Percentiles rank a stretch among this genome's conserved stretches.
These are phyloP conservation scores for Teunomyces funiuensis DNA, from an alignment of 805 yeast genomes.

Conservation along the genomic window DNA sequence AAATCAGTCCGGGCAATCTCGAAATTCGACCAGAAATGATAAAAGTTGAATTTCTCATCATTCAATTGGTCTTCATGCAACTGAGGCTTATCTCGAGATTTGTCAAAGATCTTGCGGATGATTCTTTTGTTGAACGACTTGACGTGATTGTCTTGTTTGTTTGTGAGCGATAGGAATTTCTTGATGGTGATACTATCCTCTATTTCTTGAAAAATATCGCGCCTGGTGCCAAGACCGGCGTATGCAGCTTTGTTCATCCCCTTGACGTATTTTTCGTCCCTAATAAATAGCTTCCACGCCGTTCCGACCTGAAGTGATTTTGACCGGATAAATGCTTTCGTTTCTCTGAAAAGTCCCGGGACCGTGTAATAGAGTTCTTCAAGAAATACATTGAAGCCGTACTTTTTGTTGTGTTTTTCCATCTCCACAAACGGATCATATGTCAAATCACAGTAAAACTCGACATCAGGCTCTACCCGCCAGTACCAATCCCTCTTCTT, in stretches of 20 bases:
- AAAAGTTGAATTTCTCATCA: conserved; percentile 67
- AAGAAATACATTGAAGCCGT: conserved; percentile 82
- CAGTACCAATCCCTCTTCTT: conserved; percentile 83
- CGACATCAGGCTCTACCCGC: conserved; percentile 93
- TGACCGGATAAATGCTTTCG: conserved; percentile 59
- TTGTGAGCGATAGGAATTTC: conserved; percentile 18
- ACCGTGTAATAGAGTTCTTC: conserved; percentile 79
- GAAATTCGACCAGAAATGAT: conserved; percentile 93
- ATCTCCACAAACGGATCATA: conserved; percentile 89
- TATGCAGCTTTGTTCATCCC: conserved; percentile 25
- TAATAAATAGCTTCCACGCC: conserved; percentile 64
- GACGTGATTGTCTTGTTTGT: conserved; percentile 25
- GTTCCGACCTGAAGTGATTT: conserved; percentile 48
- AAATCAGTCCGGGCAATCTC: conserved; percentile 85
- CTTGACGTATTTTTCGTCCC: conserved; percentile 22
- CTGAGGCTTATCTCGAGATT: conserved; percentile 15
- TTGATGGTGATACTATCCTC: conserved; percentile 28
- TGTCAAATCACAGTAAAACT: conserved; percentile 85
- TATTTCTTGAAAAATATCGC: conserved; percentile 26
- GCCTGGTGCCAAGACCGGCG: conserved; percentile 17
- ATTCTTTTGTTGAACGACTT: conserved; percentile 5
- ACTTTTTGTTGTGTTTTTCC: conserved; percentile 65
- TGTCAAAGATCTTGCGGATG: conserved; percentile 8
- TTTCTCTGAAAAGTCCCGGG: conserved; percentile 75
- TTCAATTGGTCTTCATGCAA: conserved; percentile 58